Conservation (phyloP, 2,329 filamentous ascomycete species). For the Metarhizium guizhouense region DNA sequence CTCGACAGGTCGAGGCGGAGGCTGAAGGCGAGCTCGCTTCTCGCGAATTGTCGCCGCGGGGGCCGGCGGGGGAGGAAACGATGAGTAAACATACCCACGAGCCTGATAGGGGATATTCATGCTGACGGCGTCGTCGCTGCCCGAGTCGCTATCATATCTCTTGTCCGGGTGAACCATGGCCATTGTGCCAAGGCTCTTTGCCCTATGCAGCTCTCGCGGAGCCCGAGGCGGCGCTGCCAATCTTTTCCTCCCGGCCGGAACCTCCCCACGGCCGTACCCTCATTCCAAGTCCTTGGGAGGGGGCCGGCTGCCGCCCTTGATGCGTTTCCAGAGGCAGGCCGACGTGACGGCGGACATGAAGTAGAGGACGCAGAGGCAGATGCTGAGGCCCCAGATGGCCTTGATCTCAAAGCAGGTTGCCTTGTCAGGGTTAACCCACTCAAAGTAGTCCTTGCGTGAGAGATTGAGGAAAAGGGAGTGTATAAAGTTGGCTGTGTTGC, state of each 20-base stretch:
- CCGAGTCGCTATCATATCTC: conserved; percentile 23
- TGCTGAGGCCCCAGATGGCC: conserved; percentile 77
- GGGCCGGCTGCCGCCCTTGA: conserved; percentile 30
- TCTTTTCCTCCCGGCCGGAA: conserved; percentile 11
- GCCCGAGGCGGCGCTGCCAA: conserved; percentile 1
- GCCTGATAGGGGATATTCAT: conserved; percentile 12
- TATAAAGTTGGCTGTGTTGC: conserved; percentile 35
- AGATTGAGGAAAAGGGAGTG: conserved; percentile 33
- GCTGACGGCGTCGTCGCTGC: conserved; percentile 20
- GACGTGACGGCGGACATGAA: conserved; percentile 51
- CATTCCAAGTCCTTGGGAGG: conserved; percentile 41
- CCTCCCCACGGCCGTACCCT: conserved; percentile 36
- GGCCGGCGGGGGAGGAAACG: conserved; percentile 20
- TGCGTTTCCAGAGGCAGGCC: conserved; percentile 53
- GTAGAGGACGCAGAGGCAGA: conserved; percentile 67
- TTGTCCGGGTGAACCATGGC: conserved; percentile 23
- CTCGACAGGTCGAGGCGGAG: conserved; percentile 18
- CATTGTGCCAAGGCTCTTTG: conserved; percentile 28
- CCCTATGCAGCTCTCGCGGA: conserved; percentile 13
- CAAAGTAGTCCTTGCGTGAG: conserved; percentile 22
- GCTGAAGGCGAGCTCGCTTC: conserved; percentile 12
- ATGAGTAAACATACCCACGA: conserved; percentile 12
- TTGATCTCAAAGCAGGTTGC: conserved; percentile 76
- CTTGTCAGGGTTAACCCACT: conserved; percentile 43
- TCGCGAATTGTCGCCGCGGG: conserved; percentile 25